Conservation (phyloP, 1,284 basidiomycete genomes). For the Lentinula novae-zelandiae region DNA sequence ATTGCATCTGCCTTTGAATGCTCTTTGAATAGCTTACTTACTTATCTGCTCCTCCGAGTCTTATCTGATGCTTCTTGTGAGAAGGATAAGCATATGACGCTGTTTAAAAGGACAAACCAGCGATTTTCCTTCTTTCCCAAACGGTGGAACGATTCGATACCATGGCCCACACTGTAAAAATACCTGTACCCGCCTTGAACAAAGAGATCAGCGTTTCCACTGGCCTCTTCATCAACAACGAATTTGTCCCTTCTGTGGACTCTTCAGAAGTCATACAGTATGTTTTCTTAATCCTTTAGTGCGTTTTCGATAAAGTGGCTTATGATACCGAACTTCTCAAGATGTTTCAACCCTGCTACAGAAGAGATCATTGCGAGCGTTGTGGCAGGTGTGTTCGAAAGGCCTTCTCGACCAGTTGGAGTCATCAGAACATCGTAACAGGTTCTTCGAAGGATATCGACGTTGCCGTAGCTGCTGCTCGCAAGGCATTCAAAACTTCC, state of each 20-base stretch:
- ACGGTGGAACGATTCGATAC: conserved; percentile 9
- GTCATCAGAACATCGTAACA: conserved; percentile 25
- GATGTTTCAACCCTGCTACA: conserved; percentile 63
- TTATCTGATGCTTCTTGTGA: too few species aligned
- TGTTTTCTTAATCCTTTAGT: background rate
- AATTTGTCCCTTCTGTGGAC: conserved; percentile 72
- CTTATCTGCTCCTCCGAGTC: too few species aligned
- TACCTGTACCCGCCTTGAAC: conserved; percentile 37
- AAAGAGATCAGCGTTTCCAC: conserved; percentile 66
- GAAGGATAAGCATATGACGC: background rate
- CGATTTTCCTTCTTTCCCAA: background rate
- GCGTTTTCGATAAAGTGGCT: background rate
- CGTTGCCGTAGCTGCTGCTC: conserved; percentile 78
- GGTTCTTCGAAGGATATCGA: conserved; percentile 79
- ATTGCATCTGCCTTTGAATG: too few species aligned
- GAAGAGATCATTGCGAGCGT: conserved; percentile 69
- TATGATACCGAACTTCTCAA: background rate
- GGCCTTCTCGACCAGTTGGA: background rate
- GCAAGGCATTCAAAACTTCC: conserved; percentile 80
- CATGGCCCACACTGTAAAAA: conserved; percentile 38
- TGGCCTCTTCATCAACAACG: conserved; percentile 89
- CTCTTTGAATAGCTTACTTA: too few species aligned
- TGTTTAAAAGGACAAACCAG: background rate
- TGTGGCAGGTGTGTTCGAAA: conserved; percentile 49
- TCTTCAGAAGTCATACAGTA: conserved; percentile 58